Conservation (phyloP, 2,329 filamentous ascomycete genomes). For the Pseudogymnoascus destructans region DNA sequence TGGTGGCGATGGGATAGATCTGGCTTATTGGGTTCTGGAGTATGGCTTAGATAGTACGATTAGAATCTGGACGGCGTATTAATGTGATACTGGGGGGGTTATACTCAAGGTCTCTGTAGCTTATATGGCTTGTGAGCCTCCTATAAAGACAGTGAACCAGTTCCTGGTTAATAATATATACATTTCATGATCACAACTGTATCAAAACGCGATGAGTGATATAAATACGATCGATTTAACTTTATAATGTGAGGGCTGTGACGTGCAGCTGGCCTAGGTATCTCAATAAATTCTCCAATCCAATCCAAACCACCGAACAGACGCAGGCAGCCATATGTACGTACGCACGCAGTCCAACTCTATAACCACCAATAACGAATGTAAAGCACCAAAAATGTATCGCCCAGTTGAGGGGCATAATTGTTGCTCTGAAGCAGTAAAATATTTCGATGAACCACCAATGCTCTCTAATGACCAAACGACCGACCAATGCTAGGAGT, state of each 20-base stretch:
- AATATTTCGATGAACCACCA: conserved; percentile 3
- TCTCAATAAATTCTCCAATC: conserved; percentile 5
- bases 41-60: background rate
- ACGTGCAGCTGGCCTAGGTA: conserved; percentile 4
- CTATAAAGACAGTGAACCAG: background rate
- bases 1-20: background rate
- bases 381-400: background rate
- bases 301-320: background rate
- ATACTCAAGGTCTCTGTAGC: background rate
- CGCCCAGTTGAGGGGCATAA: conserved; percentile 3
- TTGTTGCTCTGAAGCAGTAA: conserved; percentile 1
- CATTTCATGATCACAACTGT: background rate
- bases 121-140: background rate
- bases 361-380: background rate
- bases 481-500: background rate
- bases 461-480: conserved; percentile 7
- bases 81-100: background rate
- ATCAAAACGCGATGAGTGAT: background rate
- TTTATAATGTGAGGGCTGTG: background rate
- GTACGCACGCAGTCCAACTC: conserved; percentile 5
- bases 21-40: background rate
- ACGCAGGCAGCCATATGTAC: conserved; percentile 8
- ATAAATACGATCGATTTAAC: background rate
- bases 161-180: background rate
- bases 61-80: background rate